Conservation (phyloP, 2,329 filamentous ascomycete species). For the Ceratocystis papillata region DNA sequence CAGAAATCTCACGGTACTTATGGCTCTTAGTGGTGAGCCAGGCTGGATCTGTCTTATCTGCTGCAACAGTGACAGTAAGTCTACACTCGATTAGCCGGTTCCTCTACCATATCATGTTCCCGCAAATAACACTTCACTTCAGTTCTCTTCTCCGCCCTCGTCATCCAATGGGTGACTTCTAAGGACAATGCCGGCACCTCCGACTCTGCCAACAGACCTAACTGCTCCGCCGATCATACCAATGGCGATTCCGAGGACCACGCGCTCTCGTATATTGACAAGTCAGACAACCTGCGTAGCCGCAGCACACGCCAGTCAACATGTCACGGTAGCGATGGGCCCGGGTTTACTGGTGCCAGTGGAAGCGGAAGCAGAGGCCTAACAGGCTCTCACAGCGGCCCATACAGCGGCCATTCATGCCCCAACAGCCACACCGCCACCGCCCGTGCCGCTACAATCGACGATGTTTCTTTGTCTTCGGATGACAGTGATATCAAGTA, state of each 20-base stretch:
- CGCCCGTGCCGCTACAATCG: constrained; percentile 17
- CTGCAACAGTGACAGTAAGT: constrained; percentile 52
- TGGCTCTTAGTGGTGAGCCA: constrained; percentile 49
- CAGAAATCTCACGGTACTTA: constrained; percentile 49
- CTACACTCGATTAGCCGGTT: neutral
- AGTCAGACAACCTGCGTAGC: constrained; percentile 4
- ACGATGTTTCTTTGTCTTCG: constrained; percentile 12
- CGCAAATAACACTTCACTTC: neutral
- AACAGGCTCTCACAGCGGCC: neutral
- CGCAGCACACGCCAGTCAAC: neutral
- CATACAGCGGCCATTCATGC: constrained; percentile 10
- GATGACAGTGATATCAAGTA: constrained; percentile 21
- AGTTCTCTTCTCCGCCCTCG: constrained; percentile 50
- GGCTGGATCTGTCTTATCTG: constrained; percentile 56
- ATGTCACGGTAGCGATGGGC: constrained; percentile 1
- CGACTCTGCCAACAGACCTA: constrained; percentile 25
- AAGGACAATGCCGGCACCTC: constrained; percentile 35
- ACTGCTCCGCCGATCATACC: constrained; percentile 16
- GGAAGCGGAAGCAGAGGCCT: neutral
- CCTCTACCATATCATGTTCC: neutral
- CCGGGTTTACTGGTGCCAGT: neutral
- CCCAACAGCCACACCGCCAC: constrained; percentile 18
- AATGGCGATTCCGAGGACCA: constrained; percentile 14
- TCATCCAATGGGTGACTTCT: constrained; percentile 52
- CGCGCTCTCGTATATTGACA: constrained; percentile 17